These are phyloP conservation scores for Didymella glomerata DNA, from an alignment of 2,329 filamentous ascomycete genomes.

Conservation along the genomic window DNA sequence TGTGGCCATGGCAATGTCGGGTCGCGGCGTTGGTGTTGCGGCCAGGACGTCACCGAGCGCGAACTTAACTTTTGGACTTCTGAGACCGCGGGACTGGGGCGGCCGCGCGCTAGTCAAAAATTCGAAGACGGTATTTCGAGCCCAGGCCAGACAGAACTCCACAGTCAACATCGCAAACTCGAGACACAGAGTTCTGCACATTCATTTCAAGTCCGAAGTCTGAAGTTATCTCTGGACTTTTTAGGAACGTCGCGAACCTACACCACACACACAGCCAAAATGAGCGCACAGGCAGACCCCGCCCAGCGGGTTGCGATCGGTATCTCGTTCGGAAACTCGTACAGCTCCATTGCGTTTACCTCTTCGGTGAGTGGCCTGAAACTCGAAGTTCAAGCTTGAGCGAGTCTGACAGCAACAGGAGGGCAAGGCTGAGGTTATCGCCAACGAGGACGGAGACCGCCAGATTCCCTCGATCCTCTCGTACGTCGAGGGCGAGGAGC, in stretches of 20 bases:
- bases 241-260: neutral
- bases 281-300: conserved; percentile 61
- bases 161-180: conserved; percentile 16
- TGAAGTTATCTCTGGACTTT: neutral
- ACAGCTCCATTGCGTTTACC: conserved; percentile 95
- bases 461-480: conserved; percentile 95
- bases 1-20: conserved; percentile 61
- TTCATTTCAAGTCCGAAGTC: neutral
- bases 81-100: neutral
- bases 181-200: conserved; percentile 4
- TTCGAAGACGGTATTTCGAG: conserved; percentile 11
- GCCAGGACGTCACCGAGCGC: conserved; percentile 9
- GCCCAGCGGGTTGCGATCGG: conserved; percentile 78
- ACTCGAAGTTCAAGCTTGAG: neutral
- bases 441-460: conserved; percentile 99
- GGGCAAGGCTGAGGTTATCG: conserved; percentile 96
- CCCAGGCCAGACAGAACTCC: conserved; percentile 1
- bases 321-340: conserved; percentile 97
- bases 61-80: conserved; percentile 11
- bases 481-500: conserved; percentile 95
- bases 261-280: conserved; percentile 37
- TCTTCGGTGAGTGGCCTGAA: conserved; percentile 60
- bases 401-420: conserved; percentile 61
- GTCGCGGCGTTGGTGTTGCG: neutral
- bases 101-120: conserved; percentile 2